phyloP scores from a whole-genome alignment of 129 eudicot species.

The Flaveria ramosissima region DNA sequence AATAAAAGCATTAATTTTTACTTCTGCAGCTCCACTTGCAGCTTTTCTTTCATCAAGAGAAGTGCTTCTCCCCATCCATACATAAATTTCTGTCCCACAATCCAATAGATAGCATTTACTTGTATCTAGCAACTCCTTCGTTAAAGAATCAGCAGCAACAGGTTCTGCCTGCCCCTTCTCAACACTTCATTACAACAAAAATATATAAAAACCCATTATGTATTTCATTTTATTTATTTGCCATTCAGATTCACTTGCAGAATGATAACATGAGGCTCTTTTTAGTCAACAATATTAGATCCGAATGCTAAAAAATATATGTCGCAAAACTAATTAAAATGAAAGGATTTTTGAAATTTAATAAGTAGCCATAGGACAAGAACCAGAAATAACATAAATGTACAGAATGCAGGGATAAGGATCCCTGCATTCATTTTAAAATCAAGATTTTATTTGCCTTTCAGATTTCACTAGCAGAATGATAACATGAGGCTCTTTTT shows the following conservation, averaged over 20 bases:
- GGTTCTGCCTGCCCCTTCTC: conserved; percentile 66
- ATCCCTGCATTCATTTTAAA: neutral
- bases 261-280: conserved; percentile 18
- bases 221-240: conserved; percentile 5
- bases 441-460: conserved; percentile 3
- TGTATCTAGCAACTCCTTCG: conserved; percentile 61
- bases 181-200: conserved; percentile 41
- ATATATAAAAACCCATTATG: neutral
- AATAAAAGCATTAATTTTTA: conserved; percentile 24
- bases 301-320: conserved; percentile 1
- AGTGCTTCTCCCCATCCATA: conserved; percentile 79
- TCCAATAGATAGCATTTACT: conserved; percentile 59
- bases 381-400: neutral
- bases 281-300: conserved; percentile 19
- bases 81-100: conserved; percentile 58
- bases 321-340: conserved; percentile 2
- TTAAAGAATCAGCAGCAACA: conserved; percentile 48
- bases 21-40: conserved; percentile 79
- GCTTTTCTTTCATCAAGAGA: conserved; percentile 65
- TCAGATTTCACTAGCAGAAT: conserved; percentile 5
- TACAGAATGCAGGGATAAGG: conserved; percentile 12
- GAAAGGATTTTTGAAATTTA: neutral
- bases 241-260: conserved; percentile 7
- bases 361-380: neutral
- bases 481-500: conserved; percentile 20